Evolutionary conservation across 805 yeast genomes (phyloP), one percentile per base, ranked within the genome.

Genomic region (Nakazawaea molendinolei): DNA sequence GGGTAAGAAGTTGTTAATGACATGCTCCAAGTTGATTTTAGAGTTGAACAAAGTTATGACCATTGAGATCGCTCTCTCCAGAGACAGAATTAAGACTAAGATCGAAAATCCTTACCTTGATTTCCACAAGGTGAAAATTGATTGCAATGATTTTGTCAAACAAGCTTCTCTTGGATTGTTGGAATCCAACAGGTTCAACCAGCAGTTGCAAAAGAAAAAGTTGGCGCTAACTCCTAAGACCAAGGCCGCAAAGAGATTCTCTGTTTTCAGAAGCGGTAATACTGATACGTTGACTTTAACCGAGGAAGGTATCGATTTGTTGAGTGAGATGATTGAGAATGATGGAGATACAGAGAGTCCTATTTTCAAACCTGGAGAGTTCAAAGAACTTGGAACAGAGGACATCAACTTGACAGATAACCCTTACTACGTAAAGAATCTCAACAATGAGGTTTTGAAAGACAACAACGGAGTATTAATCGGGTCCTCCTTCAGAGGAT

Each of bases 401-500:
- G 34, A 23, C 12, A 14, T 13, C 2, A 18, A 38, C 16, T 15
- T 37, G 20, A 27, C 25, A 9, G 46, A 44, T 19, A 31, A 36
- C 16, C 33, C 38, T 8, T 40, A 37, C 16, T 34, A 36, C 19
- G 26, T 30, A 18, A 34, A 39, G 23, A 38, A 33, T 21, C 9
- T 34, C 9, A 13, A 23, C 35, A 47, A 53, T 13, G 86, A 82
- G 48, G 56, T 79, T 14, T 52, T 74, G 30, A 63, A 70, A 30
- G 77, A 72, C 45, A 51, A 61, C 4, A 68, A 67, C 25, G 76
- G 75, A 2, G 67, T 65, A 34, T 53, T 82, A 16, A 51, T 79
- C 30, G 90, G 89, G 10, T 81, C 84, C 2, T 79, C 89, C 1
- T 79, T 82, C 52, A 71, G 76, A 44, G 83, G 86, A 0, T 61